These are phyloP conservation scores for Biscutella laevigata DNA, from an alignment of 441 rosid species.

Conservation along the genomic window DNA sequence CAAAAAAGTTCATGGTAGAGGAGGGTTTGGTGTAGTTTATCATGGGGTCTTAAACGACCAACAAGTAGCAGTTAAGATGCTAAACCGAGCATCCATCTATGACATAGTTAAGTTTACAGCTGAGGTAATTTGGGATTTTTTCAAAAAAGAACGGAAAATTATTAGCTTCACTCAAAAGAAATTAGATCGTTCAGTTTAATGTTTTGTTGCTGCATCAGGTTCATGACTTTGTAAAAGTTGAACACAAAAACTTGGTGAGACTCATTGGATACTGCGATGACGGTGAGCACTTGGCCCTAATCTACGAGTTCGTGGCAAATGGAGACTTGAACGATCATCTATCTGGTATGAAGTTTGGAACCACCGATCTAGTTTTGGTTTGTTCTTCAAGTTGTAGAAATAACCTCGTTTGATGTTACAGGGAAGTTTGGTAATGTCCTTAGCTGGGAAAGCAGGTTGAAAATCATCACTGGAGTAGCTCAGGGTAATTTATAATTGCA, in stretches of 20 bases:
- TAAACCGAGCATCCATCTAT: conserved; percentile 26
- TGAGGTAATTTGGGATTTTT: too few species aligned
- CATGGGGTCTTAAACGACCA: conserved; percentile 11
- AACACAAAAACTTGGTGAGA: conserved; percentile 45
- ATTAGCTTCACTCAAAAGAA: too few species aligned
- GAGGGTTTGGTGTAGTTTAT: conserved; percentile 32
- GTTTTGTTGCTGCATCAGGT: conserved; percentile 9
- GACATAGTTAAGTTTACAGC: conserved; percentile 19
- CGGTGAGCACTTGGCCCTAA: conserved; percentile 31
- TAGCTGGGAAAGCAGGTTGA: conserved; percentile 35
- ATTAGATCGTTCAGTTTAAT: background rate
- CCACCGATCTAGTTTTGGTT: background rate
- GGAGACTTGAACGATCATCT: conserved; percentile 22
- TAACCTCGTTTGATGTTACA: background rate
- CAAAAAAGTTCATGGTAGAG: conserved; percentile 22
- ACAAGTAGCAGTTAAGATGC: conserved; percentile 30
- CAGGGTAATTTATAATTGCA: conserved; percentile 27
- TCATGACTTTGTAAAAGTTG: background rate
- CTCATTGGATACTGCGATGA: conserved; percentile 42
- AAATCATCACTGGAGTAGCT: conserved; percentile 37
- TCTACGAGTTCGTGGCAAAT: conserved; percentile 41
- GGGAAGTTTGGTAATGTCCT: conserved; percentile 11
- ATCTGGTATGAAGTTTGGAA: conserved; percentile 13
- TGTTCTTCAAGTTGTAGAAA: background rate
- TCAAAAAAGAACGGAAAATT: too few species aligned